Conservation (phyloP, 2,329 filamentous ascomycete genomes). For the Aspergillus thermomutatus region DNA sequence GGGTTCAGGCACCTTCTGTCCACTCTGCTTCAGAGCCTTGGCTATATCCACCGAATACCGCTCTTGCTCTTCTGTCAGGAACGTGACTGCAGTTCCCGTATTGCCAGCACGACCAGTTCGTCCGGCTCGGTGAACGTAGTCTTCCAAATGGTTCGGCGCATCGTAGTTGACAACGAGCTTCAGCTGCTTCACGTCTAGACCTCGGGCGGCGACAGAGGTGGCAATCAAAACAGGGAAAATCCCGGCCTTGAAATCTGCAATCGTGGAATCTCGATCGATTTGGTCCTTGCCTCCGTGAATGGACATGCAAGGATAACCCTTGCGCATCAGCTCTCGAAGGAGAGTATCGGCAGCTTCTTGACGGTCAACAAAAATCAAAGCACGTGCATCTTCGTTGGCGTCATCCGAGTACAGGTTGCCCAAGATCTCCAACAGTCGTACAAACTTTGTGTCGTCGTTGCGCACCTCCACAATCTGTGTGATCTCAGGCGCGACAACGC, state of each 20-base stretch:
- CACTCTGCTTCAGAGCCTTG: constrained; percentile 90
- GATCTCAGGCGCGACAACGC: constrained; percentile 66
- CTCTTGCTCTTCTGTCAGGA: constrained; percentile 87
- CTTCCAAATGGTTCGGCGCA: constrained; percentile 88
- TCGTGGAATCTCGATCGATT: constrained; percentile 86
- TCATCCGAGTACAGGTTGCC: constrained; percentile 73
- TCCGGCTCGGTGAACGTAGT: constrained; percentile 92
- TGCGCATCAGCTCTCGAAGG: constrained; percentile 73
- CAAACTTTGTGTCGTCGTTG: constrained; percentile 77
- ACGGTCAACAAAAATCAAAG: constrained; percentile 86
- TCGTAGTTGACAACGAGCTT: constrained; percentile 97
- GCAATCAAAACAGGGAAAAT: constrained; percentile 87
- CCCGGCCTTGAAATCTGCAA: constrained; percentile 89
- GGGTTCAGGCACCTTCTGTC: constrained; percentile 72
- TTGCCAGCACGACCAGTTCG: constrained; percentile 93
- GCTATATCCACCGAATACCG: constrained; percentile 84
- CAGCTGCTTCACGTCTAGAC: constrained; percentile 91
- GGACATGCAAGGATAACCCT: constrained; percentile 87
- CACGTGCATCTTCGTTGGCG: constrained; percentile 82
- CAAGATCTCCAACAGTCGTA: constrained; percentile 77
- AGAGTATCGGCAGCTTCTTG: constrained; percentile 85
- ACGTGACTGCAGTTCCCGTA: constrained; percentile 90
- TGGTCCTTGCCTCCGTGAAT: constrained; percentile 95
- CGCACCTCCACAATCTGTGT: constrained; percentile 89
- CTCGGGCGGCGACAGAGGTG: constrained; percentile 91